Evolutionary conservation across 2,329 filamentous ascomycete species (phyloP).

Genomic region (Alternaria rosae): DNA sequence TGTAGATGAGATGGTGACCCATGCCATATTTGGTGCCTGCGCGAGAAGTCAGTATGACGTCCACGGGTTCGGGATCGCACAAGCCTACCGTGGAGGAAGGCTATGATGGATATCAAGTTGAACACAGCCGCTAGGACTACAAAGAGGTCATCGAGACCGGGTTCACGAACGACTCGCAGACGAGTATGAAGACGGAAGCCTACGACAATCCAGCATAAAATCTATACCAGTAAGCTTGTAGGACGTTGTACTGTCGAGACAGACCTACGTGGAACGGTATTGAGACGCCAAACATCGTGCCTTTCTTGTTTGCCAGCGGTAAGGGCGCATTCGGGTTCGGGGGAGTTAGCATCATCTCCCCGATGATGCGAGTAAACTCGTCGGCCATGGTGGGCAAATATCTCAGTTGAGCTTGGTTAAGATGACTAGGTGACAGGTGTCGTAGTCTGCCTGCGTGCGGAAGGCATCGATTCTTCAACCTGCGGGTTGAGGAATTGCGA

Average conservation of each 20-base stretch:
- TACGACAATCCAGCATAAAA: constrained; percentile 37
- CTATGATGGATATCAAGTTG: constrained; percentile 29
- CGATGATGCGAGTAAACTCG: constrained; percentile 21
- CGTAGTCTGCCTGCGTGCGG: not conserved
- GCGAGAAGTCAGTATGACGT: constrained; percentile 6
- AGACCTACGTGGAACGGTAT: constrained; percentile 38
- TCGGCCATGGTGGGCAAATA: constrained; percentile 5
- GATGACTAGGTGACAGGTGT: not conserved
- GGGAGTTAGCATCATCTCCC: constrained; percentile 25
- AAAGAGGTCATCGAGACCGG: constrained; percentile 47
- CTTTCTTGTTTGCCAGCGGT: constrained; percentile 30
- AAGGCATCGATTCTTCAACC: not conserved
- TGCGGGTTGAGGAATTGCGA: not conserved
- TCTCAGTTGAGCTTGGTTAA: not conserved
- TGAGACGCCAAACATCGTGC: constrained; percentile 35
- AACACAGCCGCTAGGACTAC: constrained; percentile 38
- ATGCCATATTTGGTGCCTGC: constrained; percentile 37
- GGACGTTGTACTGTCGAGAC: not conserved
- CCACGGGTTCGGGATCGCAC: too few relatives aligned
- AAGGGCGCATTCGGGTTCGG: constrained; percentile 33
- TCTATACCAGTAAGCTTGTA: constrained; percentile 22
- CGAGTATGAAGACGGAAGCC: constrained; percentile 37
- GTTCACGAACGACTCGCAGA: constrained; percentile 34
- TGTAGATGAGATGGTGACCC: constrained; percentile 39
- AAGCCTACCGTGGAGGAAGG: constrained; percentile 30